Evolutionary conservation across 352 stramenopile species (phyloP).

Genomic region (Pythium phragmitis): DNA sequence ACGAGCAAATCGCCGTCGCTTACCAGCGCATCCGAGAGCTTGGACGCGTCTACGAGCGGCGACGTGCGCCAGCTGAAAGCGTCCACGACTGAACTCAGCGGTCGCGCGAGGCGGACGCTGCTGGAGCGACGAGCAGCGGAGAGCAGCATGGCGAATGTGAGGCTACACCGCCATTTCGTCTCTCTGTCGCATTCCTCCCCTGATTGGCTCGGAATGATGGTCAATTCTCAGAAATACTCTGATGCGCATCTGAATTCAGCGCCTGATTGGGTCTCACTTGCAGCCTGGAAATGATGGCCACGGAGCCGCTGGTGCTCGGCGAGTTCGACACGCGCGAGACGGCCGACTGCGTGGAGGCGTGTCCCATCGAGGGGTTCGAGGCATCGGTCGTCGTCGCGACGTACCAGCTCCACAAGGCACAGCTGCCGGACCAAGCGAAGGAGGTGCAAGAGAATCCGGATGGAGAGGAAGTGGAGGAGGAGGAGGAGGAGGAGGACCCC

Average conservation of each 20-base stretch:
- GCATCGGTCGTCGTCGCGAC: constrained; percentile 69
- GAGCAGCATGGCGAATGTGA: background rate
- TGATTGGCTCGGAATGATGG: constrained; percentile 3
- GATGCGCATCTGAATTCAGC: background rate
- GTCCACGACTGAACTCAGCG: constrained; percentile 24
- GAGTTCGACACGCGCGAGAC: constrained; percentile 79
- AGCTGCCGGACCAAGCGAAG: constrained; percentile 13
- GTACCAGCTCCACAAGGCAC: constrained; percentile 80
- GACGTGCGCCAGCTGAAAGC: constrained; percentile 22
- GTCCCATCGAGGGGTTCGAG: constrained; percentile 59
- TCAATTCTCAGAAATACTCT: background rate
- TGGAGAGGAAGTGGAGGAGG: background rate
- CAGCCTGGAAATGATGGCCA: background rate
- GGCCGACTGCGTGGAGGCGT: constrained; percentile 84
- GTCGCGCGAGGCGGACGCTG: constrained; percentile 6
- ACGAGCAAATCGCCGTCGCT: constrained; percentile 61
- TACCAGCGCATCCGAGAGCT: constrained; percentile 56
- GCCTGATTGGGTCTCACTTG: background rate
- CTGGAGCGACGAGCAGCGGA: background rate
- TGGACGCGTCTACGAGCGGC: constrained; percentile 49
- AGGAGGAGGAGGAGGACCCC: constrained; percentile 2
- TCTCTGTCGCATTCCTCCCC: background rate
- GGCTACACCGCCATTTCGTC: background rate
- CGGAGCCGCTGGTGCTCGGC: constrained; percentile 38
- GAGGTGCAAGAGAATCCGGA: background rate